Evolutionary conservation across 2,329 filamentous ascomycete genomes (phyloP).

Genomic region (Plenodomus tracheiphilus): DNA sequence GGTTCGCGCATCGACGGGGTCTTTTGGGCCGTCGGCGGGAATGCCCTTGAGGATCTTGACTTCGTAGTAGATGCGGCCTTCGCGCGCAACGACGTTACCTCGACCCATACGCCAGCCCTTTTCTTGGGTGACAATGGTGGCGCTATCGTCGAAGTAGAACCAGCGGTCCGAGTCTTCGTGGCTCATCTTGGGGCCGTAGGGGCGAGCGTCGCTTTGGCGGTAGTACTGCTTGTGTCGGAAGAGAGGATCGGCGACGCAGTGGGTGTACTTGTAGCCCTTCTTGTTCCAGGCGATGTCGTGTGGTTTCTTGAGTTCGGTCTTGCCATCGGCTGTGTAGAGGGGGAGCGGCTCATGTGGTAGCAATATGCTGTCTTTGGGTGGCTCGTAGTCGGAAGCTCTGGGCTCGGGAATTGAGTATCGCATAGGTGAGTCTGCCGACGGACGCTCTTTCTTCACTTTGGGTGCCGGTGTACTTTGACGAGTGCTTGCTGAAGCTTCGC

Average conservation of each 20-base stretch:
- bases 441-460: constrained; percentile 45
- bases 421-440: constrained; percentile 50
- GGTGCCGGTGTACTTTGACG: constrained; percentile 46
- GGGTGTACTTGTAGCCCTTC: constrained; percentile 80
- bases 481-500: constrained; percentile 50
- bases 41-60: constrained; percentile 84
- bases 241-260: constrained; percentile 84
- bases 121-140: constrained; percentile 79
- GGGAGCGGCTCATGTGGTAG: constrained; percentile 51
- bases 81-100: constrained; percentile 85
- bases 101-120: constrained; percentile 92
- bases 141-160: constrained; percentile 77
- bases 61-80: constrained; percentile 93
- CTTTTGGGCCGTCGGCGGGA: constrained; percentile 50
- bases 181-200: constrained; percentile 82
- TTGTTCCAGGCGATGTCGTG: constrained; percentile 65
- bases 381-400: constrained; percentile 52
- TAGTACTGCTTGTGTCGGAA: constrained; percentile 90
- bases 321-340: constrained; percentile 47
- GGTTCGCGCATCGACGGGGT: constrained; percentile 37
- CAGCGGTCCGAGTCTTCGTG: constrained; percentile 89
- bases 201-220: constrained; percentile 82
- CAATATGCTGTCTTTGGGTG: constrained; percentile 53
- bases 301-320: constrained; percentile 51
- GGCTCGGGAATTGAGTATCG: constrained; percentile 56